Conservation (phyloP, 768 basidiomycete genomes). For the Strobilomyces echinocephalus region DNA sequence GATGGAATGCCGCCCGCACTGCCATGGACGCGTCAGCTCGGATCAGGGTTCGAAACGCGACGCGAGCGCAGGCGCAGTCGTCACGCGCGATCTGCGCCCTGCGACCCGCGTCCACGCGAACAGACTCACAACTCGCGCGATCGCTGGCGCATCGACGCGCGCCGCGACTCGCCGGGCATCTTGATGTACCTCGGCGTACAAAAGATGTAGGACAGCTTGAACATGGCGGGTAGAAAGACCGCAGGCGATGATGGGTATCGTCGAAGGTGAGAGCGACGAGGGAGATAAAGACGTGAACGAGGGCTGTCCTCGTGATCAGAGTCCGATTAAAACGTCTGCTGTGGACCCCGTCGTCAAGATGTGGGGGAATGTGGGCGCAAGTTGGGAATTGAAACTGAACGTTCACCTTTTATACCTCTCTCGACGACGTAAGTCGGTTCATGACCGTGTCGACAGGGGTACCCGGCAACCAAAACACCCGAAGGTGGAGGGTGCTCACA, state of each 20-base stretch:
- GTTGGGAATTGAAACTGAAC: constrained; percentile 1
- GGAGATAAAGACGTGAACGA: background rate
- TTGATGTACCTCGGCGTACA: constrained; percentile 50
- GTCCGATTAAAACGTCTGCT: background rate
- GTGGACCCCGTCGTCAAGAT: background rate
- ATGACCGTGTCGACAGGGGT: background rate
- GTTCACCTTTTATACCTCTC: constrained; percentile 1
- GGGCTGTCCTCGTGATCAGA: background rate
- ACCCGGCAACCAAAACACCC: constrained; percentile 11
- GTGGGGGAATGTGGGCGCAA: constrained; percentile 2
- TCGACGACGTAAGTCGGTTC: background rate
- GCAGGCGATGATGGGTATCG: too few relatives aligned
- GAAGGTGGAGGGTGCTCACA: constrained; percentile 9
- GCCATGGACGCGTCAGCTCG: background rate
- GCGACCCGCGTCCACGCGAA: too few relatives aligned
- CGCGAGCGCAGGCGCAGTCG: background rate
- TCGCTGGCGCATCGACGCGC: constrained; percentile 20
- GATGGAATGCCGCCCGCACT: constrained; percentile 27
- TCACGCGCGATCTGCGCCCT: too few relatives aligned
- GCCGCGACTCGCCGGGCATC: constrained; percentile 40
- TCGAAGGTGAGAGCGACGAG: background rate
- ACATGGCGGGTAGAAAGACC: constrained; percentile 16
- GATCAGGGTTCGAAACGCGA: background rate
- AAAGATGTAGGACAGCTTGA: constrained; percentile 50
- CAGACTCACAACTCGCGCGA: constrained; percentile 24